Evolutionary conservation across 2,329 filamentous ascomycete species (phyloP), one percentile per base, ranked within the genome.

Genomic region (Aspergillus pseudonomiae): DNA sequence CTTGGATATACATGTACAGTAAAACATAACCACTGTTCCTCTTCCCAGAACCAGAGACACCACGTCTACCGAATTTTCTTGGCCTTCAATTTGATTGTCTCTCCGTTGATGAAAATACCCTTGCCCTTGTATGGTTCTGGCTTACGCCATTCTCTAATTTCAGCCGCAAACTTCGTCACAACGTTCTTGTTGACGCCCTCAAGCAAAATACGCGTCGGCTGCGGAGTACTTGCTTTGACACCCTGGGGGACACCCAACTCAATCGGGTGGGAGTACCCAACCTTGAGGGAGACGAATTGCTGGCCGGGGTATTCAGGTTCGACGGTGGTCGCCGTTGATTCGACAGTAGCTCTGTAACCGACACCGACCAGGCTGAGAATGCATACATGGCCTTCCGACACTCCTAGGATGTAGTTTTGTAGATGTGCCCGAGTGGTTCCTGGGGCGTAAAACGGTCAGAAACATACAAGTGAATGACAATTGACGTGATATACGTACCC

Each of bases 81-180:
- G 74, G 92, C 91, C 89, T 99, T 99, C 80, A 99, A 80, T 86
- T 91, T 96, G 82, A 99, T 97, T 34, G 93, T 97, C 85, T 99
- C 93, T 67, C 94, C 93, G 75, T 98, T 96, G 73, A 99, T 90
- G 78, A 98, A 99, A 72, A 99, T 96, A 72, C 95, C 95, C 88
- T 99, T 98, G 70, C 95, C 95, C 88, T 99, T 99, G 81, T 99
- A 99, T 68, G 95, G 95, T 82, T 99, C 95, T 34, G 95, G 95
- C 68, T 86, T 87, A 76, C 95, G 89, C 94, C 94, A 98, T 79
- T 84, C 86, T 71, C 93, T 86, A 70, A 99, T 96, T 71, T 89
- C 84, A 0, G 95, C 95, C 21, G 95, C 95, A 79, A 98, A 97
- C 63, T 91, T 89, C 85, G 93, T 95, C 67, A 99, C 88, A 56